phyloP scores from a whole-genome alignment of 73 alveolate genomes.

The Blepharisma stoltei region DNA sequence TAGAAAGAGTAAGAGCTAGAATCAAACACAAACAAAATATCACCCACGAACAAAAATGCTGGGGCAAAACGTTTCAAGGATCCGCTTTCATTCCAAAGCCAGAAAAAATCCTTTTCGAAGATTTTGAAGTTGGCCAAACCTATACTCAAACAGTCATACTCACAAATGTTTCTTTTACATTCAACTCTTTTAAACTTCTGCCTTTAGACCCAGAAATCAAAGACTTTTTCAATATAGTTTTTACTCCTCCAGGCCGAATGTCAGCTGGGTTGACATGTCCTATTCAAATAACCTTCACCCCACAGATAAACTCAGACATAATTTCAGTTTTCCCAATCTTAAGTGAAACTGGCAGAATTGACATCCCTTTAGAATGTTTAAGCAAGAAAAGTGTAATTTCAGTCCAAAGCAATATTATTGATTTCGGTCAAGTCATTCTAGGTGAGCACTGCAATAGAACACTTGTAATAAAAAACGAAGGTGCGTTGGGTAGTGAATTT shows the following conservation, averaged over 20 bases:
- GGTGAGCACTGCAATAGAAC: conserved; percentile 82
- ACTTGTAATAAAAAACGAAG: conserved; percentile 74
- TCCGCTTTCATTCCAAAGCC: conserved; percentile 95
- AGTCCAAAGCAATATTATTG: conserved; percentile 77
- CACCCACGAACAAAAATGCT: conserved; percentile 81
- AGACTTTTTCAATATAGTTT: conserved; percentile 91
- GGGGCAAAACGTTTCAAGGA: conserved; percentile 90
- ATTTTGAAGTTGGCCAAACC: conserved; percentile 86
- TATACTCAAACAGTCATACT: conserved; percentile 83
- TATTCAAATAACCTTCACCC: conserved; percentile 86
- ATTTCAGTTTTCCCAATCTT: conserved; percentile 77
- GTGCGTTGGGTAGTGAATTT: conserved; percentile 85
- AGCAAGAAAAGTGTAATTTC: conserved; percentile 86
- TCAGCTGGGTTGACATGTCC: conserved; percentile 98
- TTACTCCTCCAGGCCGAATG: conserved; percentile 94
- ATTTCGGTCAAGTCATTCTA: conserved; percentile 87
- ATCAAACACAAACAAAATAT: conserved; percentile 79
- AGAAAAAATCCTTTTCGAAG: conserved; percentile 83
- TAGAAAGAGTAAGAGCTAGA: too few relatives aligned
- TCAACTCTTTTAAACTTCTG: conserved; percentile 84
- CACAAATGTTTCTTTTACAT: conserved; percentile 89
- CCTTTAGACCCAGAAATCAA: conserved; percentile 77
- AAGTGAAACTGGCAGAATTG: conserved; percentile 93
- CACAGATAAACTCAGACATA: conserved; percentile 89
- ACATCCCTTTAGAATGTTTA: conserved; percentile 83